Conservation (phyloP, 441 rosid genomes). For the Viola pubescens region DNA sequence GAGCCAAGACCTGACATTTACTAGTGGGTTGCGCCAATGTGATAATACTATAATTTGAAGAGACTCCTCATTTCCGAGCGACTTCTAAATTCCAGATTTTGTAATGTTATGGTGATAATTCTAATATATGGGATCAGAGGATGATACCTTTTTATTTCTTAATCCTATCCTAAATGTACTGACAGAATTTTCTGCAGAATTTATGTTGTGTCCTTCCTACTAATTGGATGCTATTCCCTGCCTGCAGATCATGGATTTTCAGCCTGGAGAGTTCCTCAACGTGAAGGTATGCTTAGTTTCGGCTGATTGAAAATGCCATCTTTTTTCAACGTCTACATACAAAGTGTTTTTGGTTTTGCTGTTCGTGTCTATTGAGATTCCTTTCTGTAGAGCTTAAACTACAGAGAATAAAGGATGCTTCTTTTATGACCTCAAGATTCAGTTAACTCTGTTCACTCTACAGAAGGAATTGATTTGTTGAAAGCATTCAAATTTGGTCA, state of each 20-base stretch:
- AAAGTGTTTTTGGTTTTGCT: slow-evolving; percentile 1
- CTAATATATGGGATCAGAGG: too few relatives aligned
- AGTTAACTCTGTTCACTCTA: neutral
- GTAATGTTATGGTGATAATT: too few relatives aligned
- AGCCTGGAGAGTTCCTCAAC: slow-evolving; percentile 82
- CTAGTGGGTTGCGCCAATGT: too few relatives aligned
- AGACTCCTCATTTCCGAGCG: too few relatives aligned
- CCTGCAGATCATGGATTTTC: slow-evolving; percentile 87
- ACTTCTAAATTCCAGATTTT: too few relatives aligned
- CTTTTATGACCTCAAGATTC: too few relatives aligned
- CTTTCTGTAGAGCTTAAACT: neutral
- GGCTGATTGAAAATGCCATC: slow-evolving; percentile 11
- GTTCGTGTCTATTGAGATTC: neutral
- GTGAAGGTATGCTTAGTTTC: slow-evolving; percentile 52
- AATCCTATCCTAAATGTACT: neutral
- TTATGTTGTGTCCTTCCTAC: slow-evolving; percentile 1
- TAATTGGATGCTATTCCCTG: slow-evolving; percentile 3
- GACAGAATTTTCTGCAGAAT: neutral
- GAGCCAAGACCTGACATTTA: too few relatives aligned
- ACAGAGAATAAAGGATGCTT: too few relatives aligned
- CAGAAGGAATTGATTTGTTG: neutral
- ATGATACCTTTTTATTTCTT: too few relatives aligned
- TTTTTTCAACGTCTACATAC: slow-evolving; percentile 11
- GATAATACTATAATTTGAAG: too few relatives aligned
- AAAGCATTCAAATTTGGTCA: neutral